A percentile compares a stretch with the other conserved stretches of the same genome.
Conservation (phyloP, 306 rosid species). For the Senna siamea region DNA sequence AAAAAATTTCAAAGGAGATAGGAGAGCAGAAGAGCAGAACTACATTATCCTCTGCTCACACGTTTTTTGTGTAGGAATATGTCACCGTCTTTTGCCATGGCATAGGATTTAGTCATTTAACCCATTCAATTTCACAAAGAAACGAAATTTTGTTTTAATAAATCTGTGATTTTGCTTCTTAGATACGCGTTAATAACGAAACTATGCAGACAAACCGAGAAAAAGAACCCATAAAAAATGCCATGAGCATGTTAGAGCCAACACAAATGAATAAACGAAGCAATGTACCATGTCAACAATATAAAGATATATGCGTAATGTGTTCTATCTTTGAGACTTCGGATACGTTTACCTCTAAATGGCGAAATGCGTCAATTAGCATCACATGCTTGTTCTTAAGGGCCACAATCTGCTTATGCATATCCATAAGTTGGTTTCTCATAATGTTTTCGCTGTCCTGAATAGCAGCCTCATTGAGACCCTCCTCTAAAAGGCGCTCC, state of each 20-base stretch:
- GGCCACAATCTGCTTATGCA: constrained; percentile 68
- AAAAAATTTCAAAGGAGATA: background rate
- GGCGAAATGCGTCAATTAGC: constrained; percentile 73
- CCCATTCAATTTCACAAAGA: background rate
- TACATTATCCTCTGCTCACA: background rate
- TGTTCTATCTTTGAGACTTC: background rate
- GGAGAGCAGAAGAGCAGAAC: background rate
- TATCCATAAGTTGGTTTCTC: constrained; percentile 59
- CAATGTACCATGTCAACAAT: background rate
- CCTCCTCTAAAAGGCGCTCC: constrained; percentile 64
- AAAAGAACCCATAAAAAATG: background rate
- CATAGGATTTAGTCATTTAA: background rate
- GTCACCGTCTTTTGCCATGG: background rate
- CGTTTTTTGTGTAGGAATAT: background rate
- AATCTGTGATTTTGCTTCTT: background rate
- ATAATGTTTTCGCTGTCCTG: constrained; percentile 77
- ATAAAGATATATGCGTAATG: background rate
- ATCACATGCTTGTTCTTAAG: constrained; percentile 82
- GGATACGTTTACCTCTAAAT: constrained; percentile 67
- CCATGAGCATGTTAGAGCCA: background rate
- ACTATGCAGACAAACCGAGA: background rate
- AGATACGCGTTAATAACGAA: background rate
- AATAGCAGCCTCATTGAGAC: constrained; percentile 59
- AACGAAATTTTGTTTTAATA: background rate
- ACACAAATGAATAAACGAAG: background rate